Evolutionary conservation across 768 basidiomycete species (phyloP), one percentile per base, ranked within the genome.

Genomic region (Tricholoma sp.): DNA sequence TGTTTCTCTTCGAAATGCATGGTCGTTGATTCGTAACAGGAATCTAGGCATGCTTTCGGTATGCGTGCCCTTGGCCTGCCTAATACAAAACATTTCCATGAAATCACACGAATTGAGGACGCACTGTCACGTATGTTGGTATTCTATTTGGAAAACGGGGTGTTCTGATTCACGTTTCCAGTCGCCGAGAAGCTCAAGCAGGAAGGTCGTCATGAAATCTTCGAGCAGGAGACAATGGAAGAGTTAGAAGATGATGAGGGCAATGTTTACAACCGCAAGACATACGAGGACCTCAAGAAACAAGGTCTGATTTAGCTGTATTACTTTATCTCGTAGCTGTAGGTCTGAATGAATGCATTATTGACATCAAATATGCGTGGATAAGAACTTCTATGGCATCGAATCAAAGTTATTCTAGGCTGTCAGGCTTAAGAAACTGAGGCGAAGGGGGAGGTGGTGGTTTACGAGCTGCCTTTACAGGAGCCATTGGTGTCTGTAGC

Each of bases 1-100:
- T 52, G 33, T 44, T 18, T 54, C 50, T 41, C n/a, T 31, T 15
- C 11, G 6, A 41, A 31, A 12, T 52, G 15, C 29, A 52, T 51
- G 20, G 44, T 52, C 62, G 54, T 75, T 61, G 63, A 41, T 59
- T 29, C 24, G 55, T 57, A 56, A 59, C 67, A 91, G 82, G 97
- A 98, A 78, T 91, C 93, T 28, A 80, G 95, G 54, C 97, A 99
- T 73, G 91, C 97, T 1, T 98, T 98, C 63, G 97, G 95, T 20
- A 97, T 99, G 94, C 88, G 94, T 49, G 94, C 96, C 10, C 80
- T 99, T 29, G 97, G 97, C 34, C 79, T 99, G 56, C 97, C 97
- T 1, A 98, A 98, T 62, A 98, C 96, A 2, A 98, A 96, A 72
- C 97, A 99, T 73, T 99, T 98, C 79, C 94, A 97, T 67, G 97